These are phyloP conservation scores for Sphagnum contortum DNA, from an alignment of 225 moss, liverwort and hornwort species.

Conservation along the genomic window DNA sequence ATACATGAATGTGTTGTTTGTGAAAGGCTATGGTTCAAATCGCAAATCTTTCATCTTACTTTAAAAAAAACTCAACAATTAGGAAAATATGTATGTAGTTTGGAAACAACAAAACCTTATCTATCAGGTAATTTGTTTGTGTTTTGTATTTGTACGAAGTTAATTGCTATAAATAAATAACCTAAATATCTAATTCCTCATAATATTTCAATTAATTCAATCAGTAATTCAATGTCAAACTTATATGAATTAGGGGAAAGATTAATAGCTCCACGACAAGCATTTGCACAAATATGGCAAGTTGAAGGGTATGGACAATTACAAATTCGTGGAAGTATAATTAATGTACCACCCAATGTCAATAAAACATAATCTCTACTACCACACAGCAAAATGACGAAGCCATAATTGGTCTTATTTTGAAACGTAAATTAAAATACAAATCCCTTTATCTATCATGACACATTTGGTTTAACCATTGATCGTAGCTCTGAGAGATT, in stretches of 20 bases:
- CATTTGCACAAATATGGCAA: not conserved
- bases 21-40: no score
- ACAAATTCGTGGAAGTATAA: not conserved
- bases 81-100: no score
- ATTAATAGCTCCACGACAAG: not conserved
- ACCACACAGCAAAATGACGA: no score
- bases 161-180: no score
- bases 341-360: not conserved
- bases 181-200: not conserved
- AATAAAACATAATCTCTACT: not conserved
- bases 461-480: not conserved
- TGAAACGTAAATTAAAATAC: not conserved
- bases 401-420: not conserved
- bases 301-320: not conserved
- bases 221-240: not conserved
- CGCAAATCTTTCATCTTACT: no score
- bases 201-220: not conserved
- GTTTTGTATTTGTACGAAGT: no score
- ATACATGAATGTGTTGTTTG: no score
- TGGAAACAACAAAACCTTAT: no score
- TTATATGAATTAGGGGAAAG: not conserved
- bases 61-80: no score
- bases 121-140: no score
- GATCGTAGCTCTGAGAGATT: no score
- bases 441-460: not conserved